These are phyloP conservation scores for Fomitopsis betulina DNA, from an alignment of 1,284 basidiomycete genomes.

Conservation along the genomic window DNA sequence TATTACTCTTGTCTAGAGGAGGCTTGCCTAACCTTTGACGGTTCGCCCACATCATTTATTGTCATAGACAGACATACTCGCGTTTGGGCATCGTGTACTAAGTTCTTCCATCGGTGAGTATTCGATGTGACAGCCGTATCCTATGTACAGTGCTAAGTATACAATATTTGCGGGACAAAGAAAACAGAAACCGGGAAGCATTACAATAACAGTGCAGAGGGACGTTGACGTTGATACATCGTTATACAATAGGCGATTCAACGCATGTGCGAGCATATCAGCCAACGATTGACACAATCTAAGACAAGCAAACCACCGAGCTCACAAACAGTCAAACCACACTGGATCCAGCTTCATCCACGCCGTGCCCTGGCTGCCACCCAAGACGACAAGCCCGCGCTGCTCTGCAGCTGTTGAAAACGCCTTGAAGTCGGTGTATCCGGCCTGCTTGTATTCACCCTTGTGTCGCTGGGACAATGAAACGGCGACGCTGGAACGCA, in stretches of 20 bases:
- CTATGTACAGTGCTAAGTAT: not conserved
- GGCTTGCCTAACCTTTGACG: too few relatives aligned
- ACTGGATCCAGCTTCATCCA: slow-evolving; percentile 41
- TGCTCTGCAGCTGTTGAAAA: slow-evolving; percentile 42
- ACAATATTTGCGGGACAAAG: not conserved
- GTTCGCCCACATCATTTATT: too few relatives aligned
- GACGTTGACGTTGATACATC: not conserved
- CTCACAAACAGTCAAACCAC: slow-evolving; percentile 9
- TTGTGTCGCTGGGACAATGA: slow-evolving; percentile 32
- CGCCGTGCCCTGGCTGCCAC: slow-evolving; percentile 34
- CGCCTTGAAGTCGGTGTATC: slow-evolving; percentile 32
- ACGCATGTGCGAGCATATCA: too few relatives aligned
- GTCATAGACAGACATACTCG: too few relatives aligned
- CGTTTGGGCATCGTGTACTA: too few relatives aligned
- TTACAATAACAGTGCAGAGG: not conserved
- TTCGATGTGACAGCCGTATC: not conserved
- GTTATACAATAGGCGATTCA: not conserved
- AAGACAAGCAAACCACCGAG: not conserved
- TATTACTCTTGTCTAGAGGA: too few relatives aligned
- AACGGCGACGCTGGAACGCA: slow-evolving; percentile 35
- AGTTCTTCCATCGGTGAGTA: too few relatives aligned
- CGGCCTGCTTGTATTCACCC: slow-evolving; percentile 30
- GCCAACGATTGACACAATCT: too few relatives aligned
- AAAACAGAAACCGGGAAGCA: not conserved
- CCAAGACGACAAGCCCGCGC: slow-evolving; percentile 42